Base-by-base conservation (phyloP, 2,329 filamentous ascomycete genomes). In the Fusarium longipes region DNA sequence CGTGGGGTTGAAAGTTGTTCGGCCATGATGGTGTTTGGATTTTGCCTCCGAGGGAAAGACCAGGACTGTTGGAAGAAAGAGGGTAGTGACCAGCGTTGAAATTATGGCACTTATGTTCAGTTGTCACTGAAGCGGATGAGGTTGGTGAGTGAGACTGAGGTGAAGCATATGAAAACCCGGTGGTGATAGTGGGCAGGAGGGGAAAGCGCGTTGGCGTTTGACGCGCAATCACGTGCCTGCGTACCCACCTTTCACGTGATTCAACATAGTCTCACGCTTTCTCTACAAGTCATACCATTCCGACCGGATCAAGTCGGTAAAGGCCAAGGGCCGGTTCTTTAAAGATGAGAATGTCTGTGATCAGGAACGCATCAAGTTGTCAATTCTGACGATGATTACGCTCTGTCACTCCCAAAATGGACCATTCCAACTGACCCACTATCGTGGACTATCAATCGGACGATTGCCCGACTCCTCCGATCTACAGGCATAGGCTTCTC, bases 1-100 rank as follows among this genome's bases (percentile, higher is more conserved):
- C 96, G 93, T 29, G 96, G 95, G 47, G 93, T 87, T 25, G 85
- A 84, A 61, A 82, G 89, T 73, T 89, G 82, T 75, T 94, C 79
- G 15, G 78, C 85, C 91, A 95, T 95, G 67, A 59, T 81, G 30
- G 50, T 43, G 17, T 59, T 70, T 65, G 60, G 55, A 60, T 63
- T 65, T 63, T 9, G 22, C 25, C 33, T 20, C n/a, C 10, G 40
- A 48, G 10, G 20, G 25, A 51, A n/a, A 7, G 9, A 36, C 64
- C 11, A 2, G 5, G n/a, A 29, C 33, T 30, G 5, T 27, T 17
- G 38, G 35, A 25, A 15, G 36, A 29, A 2, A 1, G 4, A 11
- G 25, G 18, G 8, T 7, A 4, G 2, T 9, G 9, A 20, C 9
- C 2, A 18, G 6, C 7, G 8, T 1, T 12, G 22, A 5, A 5